Percentiles rank a stretch among this genome's conserved stretches.
phyloP scores from a whole-genome alignment of 306 rosid species.

The Vigna reflexopilosa region DNA sequence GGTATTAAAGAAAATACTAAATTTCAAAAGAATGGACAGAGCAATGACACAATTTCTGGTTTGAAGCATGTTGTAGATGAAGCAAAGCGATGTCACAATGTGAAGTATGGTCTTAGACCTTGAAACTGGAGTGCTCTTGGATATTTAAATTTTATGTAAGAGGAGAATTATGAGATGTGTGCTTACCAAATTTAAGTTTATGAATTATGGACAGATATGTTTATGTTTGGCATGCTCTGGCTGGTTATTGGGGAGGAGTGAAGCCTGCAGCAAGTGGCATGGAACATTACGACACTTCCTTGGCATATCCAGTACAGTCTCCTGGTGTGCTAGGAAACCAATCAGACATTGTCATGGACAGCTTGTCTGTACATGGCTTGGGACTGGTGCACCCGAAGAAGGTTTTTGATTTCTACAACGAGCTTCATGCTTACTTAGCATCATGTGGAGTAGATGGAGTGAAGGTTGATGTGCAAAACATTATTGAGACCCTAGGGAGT shows the following conservation, averaged over 20 bases:
- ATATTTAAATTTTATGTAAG: neutral
- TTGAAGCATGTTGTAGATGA: constrained; percentile 82
- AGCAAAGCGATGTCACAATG: constrained; percentile 79
- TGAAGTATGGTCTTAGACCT: constrained; percentile 65
- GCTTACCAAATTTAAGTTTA: neutral
- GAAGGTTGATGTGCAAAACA: constrained; percentile 96
- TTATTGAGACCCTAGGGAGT: constrained; percentile 91
- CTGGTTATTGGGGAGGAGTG: constrained; percentile 99
- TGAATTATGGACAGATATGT: constrained; percentile 59
- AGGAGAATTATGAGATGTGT: neutral
- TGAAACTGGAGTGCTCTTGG: neutral
- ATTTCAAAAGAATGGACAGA: constrained; percentile 69
- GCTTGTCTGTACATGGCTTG: constrained; percentile 85
- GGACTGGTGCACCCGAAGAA: constrained; percentile 94
- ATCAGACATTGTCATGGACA: constrained; percentile 93
- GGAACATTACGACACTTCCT: constrained; percentile 86
- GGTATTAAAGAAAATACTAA: constrained; percentile 89
- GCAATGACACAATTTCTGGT: constrained; percentile 65
- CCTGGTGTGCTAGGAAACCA: constrained; percentile 91
- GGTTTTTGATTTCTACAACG: constrained; percentile 89
- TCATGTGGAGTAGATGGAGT: constrained; percentile 99
- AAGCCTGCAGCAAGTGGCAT: constrained; percentile 87
- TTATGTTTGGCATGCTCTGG: constrained; percentile 97
- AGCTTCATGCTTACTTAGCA: constrained; percentile 91
- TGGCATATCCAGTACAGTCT: constrained; percentile 92